Conservation (phyloP, 495 filamentous ascomycete genomes). For the Geoglossum glabrum region DNA sequence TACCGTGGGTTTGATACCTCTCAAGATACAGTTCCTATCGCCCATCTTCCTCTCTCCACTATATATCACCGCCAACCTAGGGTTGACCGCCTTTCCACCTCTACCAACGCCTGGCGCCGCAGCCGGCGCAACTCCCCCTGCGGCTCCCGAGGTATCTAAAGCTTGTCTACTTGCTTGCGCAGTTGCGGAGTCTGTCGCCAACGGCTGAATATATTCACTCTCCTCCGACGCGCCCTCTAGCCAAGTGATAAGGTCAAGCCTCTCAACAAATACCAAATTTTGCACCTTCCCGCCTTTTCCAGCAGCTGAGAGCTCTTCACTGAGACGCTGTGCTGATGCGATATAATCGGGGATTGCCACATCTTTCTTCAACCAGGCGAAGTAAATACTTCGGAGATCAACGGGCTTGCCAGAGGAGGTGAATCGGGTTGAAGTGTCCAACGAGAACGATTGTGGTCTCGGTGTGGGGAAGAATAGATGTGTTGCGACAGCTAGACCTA, state of each 20-base stretch:
- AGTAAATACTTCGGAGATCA: slow-evolving; percentile 84
- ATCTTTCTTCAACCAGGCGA: slow-evolving; percentile 85
- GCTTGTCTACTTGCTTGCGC: slow-evolving; percentile 26
- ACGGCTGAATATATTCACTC: slow-evolving; percentile 73
- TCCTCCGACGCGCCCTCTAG: slow-evolving; percentile 76
- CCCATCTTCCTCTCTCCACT: slow-evolving; percentile 76
- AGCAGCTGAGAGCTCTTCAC: slow-evolving; percentile 48
- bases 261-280: slow-evolving; percentile 75
- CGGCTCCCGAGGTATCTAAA: slow-evolving; percentile 30
- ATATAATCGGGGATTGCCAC: slow-evolving; percentile 77
- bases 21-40: slow-evolving; percentile 71
- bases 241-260: slow-evolving; percentile 77
- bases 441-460: slow-evolving; percentile 40
- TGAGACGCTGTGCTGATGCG: slow-evolving; percentile 55
- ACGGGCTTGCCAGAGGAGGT: slow-evolving; percentile 49
- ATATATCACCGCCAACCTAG: slow-evolving; percentile 69
- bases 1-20: slow-evolving; percentile 81
- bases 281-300: slow-evolving; percentile 42
- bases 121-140: slow-evolving; percentile 13
- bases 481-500: slow-evolving; percentile 48
- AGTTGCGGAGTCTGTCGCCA: slow-evolving; percentile 40
- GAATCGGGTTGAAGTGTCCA: slow-evolving; percentile 70
- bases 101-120: slow-evolving; percentile 24
- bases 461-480: slow-evolving; percentile 59
- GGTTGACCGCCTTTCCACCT: slow-evolving; percentile 45